These are phyloP conservation scores for Cocos nucifera DNA, from an alignment of 176 grass and related monocot species.

Conservation along the genomic window DNA sequence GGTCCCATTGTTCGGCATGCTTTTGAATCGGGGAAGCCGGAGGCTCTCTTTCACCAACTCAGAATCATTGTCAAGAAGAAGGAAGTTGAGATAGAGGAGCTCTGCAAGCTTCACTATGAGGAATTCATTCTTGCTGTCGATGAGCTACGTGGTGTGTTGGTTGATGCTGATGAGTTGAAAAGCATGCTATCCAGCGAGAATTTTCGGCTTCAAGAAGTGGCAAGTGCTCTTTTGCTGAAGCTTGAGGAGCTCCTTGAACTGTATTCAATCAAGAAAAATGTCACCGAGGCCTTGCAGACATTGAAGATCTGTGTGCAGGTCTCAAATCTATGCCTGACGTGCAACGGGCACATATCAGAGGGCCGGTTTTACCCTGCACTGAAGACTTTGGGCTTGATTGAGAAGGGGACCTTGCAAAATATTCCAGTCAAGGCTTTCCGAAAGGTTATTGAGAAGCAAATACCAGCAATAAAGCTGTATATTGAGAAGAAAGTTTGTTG, in stretches of 20 bases:
- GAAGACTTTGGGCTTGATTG: conserved; percentile 61
- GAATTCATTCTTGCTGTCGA: conserved; percentile 90
- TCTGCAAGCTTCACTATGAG: conserved; percentile 80
- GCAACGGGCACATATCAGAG: conserved; percentile 47
- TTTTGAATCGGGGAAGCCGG: conserved; percentile 72
- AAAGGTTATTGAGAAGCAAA: conserved; percentile 52
- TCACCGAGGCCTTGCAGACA: conserved; percentile 31
- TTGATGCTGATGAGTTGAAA: conserved; percentile 75
- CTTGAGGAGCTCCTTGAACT: conserved; percentile 56
- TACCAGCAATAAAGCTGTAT: conserved; percentile 52
- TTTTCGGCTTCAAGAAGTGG: conserved; percentile 48
- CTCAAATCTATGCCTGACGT: conserved; percentile 41
- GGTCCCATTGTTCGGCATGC: conserved; percentile 67
- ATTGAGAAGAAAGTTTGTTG: conserved; percentile 67
- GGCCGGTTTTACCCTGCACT: conserved; percentile 43
- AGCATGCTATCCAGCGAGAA: conserved; percentile 44
- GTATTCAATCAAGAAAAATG: conserved; percentile 46
- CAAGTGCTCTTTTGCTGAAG: conserved; percentile 34
- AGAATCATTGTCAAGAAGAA: conserved; percentile 77
- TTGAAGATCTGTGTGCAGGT: conserved; percentile 57
- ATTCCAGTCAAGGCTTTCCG: conserved; percentile 56
- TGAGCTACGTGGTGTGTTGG: conserved; percentile 66
- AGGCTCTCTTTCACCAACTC: conserved; percentile 57
- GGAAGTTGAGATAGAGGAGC: conserved; percentile 85
- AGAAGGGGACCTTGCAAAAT: conserved; percentile 52